These are phyloP conservation scores for Umbelopsis vinacea DNA, from an alignment of 192 early-diverging fungal species.

Conservation along the genomic window DNA sequence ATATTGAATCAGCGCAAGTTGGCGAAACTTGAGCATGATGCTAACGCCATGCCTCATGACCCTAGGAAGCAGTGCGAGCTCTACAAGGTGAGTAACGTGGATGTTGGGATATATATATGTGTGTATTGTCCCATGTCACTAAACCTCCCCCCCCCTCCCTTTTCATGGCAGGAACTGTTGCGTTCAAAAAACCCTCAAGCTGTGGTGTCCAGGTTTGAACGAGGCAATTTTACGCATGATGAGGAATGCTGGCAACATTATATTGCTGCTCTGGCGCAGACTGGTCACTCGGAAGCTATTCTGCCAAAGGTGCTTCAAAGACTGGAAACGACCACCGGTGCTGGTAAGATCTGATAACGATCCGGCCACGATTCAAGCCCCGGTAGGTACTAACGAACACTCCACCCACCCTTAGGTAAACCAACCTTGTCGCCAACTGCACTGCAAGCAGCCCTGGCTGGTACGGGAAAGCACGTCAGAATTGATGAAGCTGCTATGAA, in stretches of 20 bases:
- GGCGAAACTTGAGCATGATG: constrained; percentile 58
- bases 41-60: constrained; percentile 54
- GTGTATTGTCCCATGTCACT: too few species aligned
- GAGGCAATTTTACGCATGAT: constrained; percentile 53
- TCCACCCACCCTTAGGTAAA: background rate
- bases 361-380: background rate
- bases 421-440: constrained; percentile 24
- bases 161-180: constrained; percentile 49
- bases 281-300: constrained; percentile 56
- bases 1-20: constrained; percentile 49
- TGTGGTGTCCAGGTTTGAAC: constrained; percentile 59
- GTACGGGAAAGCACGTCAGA: constrained; percentile 31
- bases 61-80: constrained; percentile 52
- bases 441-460: constrained; percentile 35
- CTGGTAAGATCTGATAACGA: constrained; percentile 26
- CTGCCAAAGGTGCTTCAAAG: constrained; percentile 58
- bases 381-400: background rate
- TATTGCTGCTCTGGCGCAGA: constrained; percentile 53
- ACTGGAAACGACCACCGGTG: constrained; percentile 44
- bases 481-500: constrained; percentile 38
- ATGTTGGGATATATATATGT: too few species aligned
- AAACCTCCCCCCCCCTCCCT: too few species aligned
- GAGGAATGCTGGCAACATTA: constrained; percentile 61
- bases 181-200: constrained; percentile 53
- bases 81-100: constrained; percentile 49